Base-by-base conservation (phyloP, 768 basidiomycete species). In the Phaeotremella skinneri region DNA sequence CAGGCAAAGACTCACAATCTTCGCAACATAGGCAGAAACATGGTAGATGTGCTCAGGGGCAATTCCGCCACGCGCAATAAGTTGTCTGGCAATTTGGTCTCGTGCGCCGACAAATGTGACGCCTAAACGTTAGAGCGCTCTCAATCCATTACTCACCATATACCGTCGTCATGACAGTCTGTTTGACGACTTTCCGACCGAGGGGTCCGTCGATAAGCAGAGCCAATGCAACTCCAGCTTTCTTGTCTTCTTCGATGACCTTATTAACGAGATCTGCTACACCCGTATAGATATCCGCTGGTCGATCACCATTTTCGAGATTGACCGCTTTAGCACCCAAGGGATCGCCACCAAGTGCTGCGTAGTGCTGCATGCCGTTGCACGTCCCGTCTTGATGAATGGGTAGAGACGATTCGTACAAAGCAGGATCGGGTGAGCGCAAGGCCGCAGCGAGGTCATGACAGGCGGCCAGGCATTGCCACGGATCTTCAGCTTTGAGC, bases 101-200 rank as follows among this genome's bases (percentile, higher is more conserved):
- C 91, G 84, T 21, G 96, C 96, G 32, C 96, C 96, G 54, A 97
- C 79, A 78, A 86, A 93, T 0, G 96, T 99, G 16, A 99, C 93
- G 21, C 67, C 68, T 70, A 31, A 14, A 25, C 2, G 4, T 51
- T 25, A 37, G 29, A 23, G 16, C 5, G 32, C 1, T 5, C 27
- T 13, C 42, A n/a, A 13, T n/a, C 0, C 17, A 13, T n/a, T n/a
- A 59, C 67, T 21, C 27, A 63, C 96, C 94, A 73, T 98, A 98
- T 31, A 98, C 94, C 2, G 94, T 97, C 0, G 94, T 99, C 96
- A 99, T 99, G 64, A 97, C 90, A 23, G 96, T 97, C 80, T 98
- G 94, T 81, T 99, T 99, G 67, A 99, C 94, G 17, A 96, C 87
- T 78, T 99, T 98, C 23, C 96, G 80, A 20, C 90, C 82, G 29